Evolutionary conservation across 345 rosid species (phyloP), one percentile per base, ranked within the genome.

Genomic region (Draba incana): DNA sequence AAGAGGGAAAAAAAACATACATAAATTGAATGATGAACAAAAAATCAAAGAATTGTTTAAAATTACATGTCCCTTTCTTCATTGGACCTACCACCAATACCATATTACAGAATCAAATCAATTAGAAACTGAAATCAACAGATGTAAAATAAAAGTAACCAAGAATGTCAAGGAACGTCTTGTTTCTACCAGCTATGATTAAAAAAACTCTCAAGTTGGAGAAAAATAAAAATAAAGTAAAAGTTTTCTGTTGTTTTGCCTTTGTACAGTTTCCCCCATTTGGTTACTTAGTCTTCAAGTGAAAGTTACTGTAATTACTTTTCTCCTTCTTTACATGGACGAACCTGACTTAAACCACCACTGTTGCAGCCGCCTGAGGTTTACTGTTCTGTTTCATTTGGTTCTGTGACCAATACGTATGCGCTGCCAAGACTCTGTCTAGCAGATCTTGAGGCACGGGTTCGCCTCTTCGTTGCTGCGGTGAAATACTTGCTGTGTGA

Each of bases 401-500:
- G 75, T 91, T 84, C 61, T 85, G 95, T 53, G 87, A 80, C 99
- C 99, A 91, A 78, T 77, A 84, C 27, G 79, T 82, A 38, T 86
- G 97, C 63, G 99, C 92, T 42, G 81, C 86, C 82, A 94, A 53
- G n/a, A 91, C 99, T 54, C 95, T 81, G 81, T 94, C 97, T 68
- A 91, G 64, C 37, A 94, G 82, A 46, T 84, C 90, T 81, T 91
- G 99, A 4, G 99, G 99, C 60, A 94, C 96, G 0, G 99, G 92
- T 74, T 94, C 97, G 4, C 99, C 99, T 80, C 99, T 81, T 70
- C 99, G 78, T 68, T 91, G 97, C 70, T 91, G 99, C 0, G 97
- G 95, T 44, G 92, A 74, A 0, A 93, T 93, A 79, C 81, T 82
- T 10, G 98, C 96, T 0, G 98, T 93, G 85, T 91, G 98, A 61